Conservation (phyloP, 2,329 filamentous ascomycete genomes). For the Pseudogymnoascus sp. region DNA sequence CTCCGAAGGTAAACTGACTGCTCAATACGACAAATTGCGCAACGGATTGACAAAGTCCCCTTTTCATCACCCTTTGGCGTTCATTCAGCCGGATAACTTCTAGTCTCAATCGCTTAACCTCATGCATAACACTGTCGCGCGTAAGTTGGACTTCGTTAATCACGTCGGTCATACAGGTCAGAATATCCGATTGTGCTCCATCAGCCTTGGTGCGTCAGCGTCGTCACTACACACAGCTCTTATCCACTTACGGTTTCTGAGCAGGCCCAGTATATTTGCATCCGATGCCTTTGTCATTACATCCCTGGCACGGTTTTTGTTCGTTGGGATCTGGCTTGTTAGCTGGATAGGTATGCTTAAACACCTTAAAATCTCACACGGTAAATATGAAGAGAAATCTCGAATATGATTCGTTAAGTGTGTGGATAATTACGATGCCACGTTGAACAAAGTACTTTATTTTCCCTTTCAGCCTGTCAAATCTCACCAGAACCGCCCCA, state of each 20-base stretch:
- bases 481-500: no score
- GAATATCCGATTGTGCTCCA: slow-evolving; percentile 53
- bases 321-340: slow-evolving; percentile 48
- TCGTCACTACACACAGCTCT: slow-evolving; percentile 30
- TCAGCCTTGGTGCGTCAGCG: slow-evolving; percentile 30
- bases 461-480: no score
- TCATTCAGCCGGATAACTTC: background rate
- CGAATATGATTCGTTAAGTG: no score
- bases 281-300: slow-evolving; percentile 73
- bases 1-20: background rate
- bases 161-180: slow-evolving; percentile 37
- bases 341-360: no score
- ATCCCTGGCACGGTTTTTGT: slow-evolving; percentile 69
- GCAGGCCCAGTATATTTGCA: slow-evolving; percentile 89
- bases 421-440: no score
- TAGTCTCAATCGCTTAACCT: background rate
- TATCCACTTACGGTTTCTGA: slow-evolving; percentile 69
- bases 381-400: no score
- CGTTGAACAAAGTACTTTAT: no score
- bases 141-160: slow-evolving; percentile 16
- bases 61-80: background rate
- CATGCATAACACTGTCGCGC: background rate
- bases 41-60: background rate
- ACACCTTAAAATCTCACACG: no score
- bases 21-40: background rate